Evolutionary conservation across 768 basidiomycete genomes (phyloP).

Genomic region (Leccinum fibrillosum): DNA sequence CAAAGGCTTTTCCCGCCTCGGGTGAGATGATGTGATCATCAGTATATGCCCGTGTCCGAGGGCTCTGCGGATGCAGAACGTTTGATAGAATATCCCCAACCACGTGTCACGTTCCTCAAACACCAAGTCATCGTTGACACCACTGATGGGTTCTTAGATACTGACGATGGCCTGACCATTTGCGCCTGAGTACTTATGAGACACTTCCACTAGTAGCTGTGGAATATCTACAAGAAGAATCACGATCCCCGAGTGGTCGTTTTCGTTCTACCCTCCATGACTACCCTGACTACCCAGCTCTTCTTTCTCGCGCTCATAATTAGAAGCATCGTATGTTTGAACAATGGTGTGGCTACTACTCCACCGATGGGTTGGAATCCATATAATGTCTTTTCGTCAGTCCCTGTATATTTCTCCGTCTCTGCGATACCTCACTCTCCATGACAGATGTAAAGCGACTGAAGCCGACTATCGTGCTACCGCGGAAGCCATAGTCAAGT

Average conservation of each 20-base stretch:
- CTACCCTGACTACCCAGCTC: neutral
- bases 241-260: neutral
- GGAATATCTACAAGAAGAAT: neutral
- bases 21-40: neutral
- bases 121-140: neutral
- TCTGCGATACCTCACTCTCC: neutral
- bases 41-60: neutral
- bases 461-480: slow-evolving; percentile 8
- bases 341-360: slow-evolving; percentile 11
- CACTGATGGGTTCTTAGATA: neutral
- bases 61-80: neutral
- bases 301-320: neutral
- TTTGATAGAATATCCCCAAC: neutral
- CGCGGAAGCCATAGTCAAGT: slow-evolving; percentile 1
- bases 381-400: slow-evolving; percentile 13
- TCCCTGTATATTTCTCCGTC: neutral
- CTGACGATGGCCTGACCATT: neutral
- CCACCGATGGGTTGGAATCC: slow-evolving; percentile 19
- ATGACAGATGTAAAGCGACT: slow-evolving; percentile 3
- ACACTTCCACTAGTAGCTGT: neutral
- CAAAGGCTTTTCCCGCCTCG: neutral
- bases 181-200: neutral
- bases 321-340: neutral
- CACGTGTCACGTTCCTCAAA: neutral
- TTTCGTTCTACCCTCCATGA: neutral